Conservation (phyloP, 2,329 filamentous ascomycete genomes). For the Curvularia spicifera region DNA sequence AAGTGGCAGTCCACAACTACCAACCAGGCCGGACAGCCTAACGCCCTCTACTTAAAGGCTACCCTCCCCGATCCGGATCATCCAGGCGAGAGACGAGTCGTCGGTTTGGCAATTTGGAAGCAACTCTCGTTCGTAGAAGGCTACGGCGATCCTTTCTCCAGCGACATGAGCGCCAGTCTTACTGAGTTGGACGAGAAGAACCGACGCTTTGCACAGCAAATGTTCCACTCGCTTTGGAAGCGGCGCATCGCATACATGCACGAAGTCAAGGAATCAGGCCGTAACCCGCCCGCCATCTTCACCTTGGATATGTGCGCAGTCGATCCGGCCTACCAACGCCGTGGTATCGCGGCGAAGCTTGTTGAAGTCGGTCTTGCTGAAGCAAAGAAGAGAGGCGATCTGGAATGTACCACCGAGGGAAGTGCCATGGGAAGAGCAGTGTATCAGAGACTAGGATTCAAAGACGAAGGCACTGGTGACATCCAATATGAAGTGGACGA, state of each 20-base stretch:
- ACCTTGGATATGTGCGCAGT: constrained; percentile 56
- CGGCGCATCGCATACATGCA: constrained; percentile 49
- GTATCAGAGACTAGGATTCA: constrained; percentile 44
- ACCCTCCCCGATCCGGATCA: constrained; percentile 50
- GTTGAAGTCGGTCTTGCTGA: constrained; percentile 45
- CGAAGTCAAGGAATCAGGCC: constrained; percentile 26
- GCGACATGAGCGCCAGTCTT: constrained; percentile 24
- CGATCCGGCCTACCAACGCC: constrained; percentile 60
- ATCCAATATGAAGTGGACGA: constrained; percentile 44
- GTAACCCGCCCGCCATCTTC: constrained; percentile 55
- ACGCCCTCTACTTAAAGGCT: constrained; percentile 62
- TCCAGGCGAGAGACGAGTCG: constrained; percentile 47
- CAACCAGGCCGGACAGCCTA: constrained; percentile 56
- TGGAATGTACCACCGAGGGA: constrained; percentile 49
- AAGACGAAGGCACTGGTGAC: constrained; percentile 39
- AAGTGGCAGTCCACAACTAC: constrained; percentile 53
- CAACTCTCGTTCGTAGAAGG: constrained; percentile 60
- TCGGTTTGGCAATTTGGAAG: constrained; percentile 62
- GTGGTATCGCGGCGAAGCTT: constrained; percentile 46
- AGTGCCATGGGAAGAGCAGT: constrained; percentile 45
- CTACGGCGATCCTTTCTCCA: constrained; percentile 51
- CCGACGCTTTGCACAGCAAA: constrained; percentile 57
- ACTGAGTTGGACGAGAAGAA: constrained; percentile 53
- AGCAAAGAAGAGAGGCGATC: constrained; percentile 40
- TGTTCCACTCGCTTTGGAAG: constrained; percentile 54